Conservation (phyloP, 2,329 filamentous ascomycete genomes). For the Zopfia rhizophila region DNA sequence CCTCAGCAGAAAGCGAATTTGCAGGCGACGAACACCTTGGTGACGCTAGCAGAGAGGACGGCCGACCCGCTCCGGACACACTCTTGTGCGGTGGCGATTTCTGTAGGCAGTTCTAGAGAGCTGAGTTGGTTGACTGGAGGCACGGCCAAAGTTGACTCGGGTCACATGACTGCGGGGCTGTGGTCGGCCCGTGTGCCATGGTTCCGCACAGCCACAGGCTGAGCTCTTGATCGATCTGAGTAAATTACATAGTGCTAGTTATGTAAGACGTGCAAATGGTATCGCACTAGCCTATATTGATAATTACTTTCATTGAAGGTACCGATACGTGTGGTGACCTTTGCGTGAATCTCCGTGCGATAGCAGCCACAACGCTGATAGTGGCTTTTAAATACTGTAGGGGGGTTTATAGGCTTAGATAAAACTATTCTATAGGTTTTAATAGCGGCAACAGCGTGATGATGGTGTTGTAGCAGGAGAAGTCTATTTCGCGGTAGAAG, state of each 20-base stretch:
- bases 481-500: slow-evolving; percentile 2
- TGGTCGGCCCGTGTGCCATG: slow-evolving; percentile 3
- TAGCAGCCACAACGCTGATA: slow-evolving; percentile 6
- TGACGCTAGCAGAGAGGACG: too few relatives aligned
- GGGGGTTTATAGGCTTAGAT: slow-evolving; percentile 3
- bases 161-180: slow-evolving; percentile 2
- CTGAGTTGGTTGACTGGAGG: slow-evolving; percentile 4
- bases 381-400: slow-evolving; percentile 5
- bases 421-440: slow-evolving; percentile 3
- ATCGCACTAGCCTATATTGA: slow-evolving; percentile 5
- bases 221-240: slow-evolving; percentile 3
- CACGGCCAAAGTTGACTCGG: slow-evolving; percentile 1
- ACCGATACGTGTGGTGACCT: slow-evolving; percentile 1
- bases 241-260: slow-evolving; percentile 4
- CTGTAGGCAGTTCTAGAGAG: too few relatives aligned
- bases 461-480: slow-evolving; percentile 4
- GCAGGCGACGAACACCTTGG: too few relatives aligned
- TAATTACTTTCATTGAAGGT: slow-evolving; percentile 1
- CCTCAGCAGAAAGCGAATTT: too few relatives aligned
- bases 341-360: slow-evolving; percentile 5
- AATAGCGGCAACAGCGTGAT: slow-evolving; percentile 3
- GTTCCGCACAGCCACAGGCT: slow-evolving; percentile 5
- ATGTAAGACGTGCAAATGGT: slow-evolving; percentile 1
- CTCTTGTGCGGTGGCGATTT: too few relatives aligned
- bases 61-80: too few relatives aligned